Conservation (phyloP, 2,329 filamentous ascomycete species). For the Trichophyton benhamiae region DNA sequence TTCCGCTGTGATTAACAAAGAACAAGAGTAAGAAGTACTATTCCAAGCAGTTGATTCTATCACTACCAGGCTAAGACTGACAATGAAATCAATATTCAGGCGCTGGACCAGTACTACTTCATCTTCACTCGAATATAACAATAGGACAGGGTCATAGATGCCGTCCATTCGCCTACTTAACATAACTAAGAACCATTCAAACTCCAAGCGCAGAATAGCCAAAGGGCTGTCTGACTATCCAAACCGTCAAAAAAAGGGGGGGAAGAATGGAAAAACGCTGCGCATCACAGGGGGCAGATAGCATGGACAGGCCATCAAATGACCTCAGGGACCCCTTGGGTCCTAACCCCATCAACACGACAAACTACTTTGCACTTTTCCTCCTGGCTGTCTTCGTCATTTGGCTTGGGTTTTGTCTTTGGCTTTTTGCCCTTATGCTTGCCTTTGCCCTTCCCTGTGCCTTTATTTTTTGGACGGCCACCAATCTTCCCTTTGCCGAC, state of each 20-base stretch:
- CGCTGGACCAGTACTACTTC: neutral
- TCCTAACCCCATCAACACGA: conserved; percentile 13
- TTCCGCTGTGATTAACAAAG: neutral
- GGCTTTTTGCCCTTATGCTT: neutral
- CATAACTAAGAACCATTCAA: neutral
- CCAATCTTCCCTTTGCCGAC: neutral
- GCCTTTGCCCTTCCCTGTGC: neutral
- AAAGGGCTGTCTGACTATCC: neutral
- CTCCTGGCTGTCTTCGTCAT: neutral
- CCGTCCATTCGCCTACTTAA: neutral
- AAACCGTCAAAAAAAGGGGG: no score
- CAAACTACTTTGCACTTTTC: conserved; percentile 12
- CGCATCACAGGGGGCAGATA: neutral
- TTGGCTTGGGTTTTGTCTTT: neutral
- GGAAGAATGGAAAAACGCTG: no score
- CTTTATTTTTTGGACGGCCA: neutral
- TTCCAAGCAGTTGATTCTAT: neutral
- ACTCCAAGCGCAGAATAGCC: neutral
- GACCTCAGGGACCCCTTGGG: conserved; percentile 12
- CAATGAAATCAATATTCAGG: neutral
- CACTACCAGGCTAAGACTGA: neutral
- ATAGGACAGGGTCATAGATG: neutral
- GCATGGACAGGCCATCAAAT: conserved; percentile 2
- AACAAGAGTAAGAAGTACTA: neutral
- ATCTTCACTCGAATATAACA: neutral